Conservation (phyloP, 208 protist species). For the Trypanosoma scelopori region DNA sequence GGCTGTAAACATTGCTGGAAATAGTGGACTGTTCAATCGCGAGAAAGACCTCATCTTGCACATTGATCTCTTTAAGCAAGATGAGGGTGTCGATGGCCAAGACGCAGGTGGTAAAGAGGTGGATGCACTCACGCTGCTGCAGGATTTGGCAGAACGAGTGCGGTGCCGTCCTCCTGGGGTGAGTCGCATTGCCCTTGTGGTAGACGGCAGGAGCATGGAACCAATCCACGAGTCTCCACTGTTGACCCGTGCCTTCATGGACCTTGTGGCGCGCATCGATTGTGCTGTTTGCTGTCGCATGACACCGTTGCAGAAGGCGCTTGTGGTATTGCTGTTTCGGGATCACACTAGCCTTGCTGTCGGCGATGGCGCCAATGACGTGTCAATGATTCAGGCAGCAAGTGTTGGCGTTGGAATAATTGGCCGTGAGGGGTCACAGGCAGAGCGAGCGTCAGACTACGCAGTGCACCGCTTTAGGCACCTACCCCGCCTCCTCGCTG, state of each 20-base stretch:
- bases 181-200: no score
- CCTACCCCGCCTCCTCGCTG: slow-evolving; percentile 85
- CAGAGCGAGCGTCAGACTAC: slow-evolving; percentile 98
- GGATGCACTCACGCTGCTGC: slow-evolving; percentile 66
- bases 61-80: slow-evolving; percentile 40
- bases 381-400: slow-evolving; percentile 95
- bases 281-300: slow-evolving; percentile 96
- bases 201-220: slow-evolving; percentile 72
- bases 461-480: slow-evolving; percentile 96
- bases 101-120: slow-evolving; percentile 7
- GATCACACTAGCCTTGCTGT: slow-evolving; percentile 87
- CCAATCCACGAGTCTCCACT: neutral
- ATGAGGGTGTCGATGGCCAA: slow-evolving; percentile 25
- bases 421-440: slow-evolving; percentile 98
- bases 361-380: slow-evolving; percentile 99
- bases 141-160: neutral
- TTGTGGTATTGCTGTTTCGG: slow-evolving; percentile 91
- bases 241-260: slow-evolving; percentile 42
- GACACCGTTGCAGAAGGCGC: slow-evolving; percentile 98
- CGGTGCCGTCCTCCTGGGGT: neutral
- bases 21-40: slow-evolving; percentile 43
- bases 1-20: slow-evolving; percentile 86
- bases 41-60: slow-evolving; percentile 82
- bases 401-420: slow-evolving; percentile 98
- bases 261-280: slow-evolving; percentile 63